Base-by-base conservation (phyloP, 2,329 filamentous ascomycete species). In the Rhinocladiella mackenziei region DNA sequence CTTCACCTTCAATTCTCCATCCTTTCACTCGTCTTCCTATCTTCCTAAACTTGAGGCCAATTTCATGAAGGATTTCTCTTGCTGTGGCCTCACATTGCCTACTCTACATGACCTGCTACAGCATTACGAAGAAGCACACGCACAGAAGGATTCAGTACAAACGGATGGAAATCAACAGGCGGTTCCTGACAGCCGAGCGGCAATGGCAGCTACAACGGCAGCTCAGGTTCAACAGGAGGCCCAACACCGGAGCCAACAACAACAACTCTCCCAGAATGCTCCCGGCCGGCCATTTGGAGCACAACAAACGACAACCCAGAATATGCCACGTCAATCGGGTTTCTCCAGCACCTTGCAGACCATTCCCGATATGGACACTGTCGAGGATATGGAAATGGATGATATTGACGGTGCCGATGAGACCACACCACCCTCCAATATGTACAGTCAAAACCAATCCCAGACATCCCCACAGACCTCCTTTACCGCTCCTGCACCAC, bases 31-130 rank as follows among this genome's bases (percentile, higher is more conserved):
- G 1, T 94, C 89, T 5, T 97, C 92, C 18, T 97, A 97, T 63
- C 78, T 96, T 1, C 91, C 89, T 7, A 96, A 95, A 66, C 81
- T 96, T 62, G 92, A 98, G 67, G 91, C 91, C 50, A 92, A 91
- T 62, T 98, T 96, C 65, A 94, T 97, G 87, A 84, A 84, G 66
- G 89, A 97, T 69, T 97, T 97, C 68, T 84, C 84, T 39, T 98
- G 92, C 71, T 98, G 92, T 68, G 89, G 89, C 59, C 79, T 87
- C 59, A 91, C 84, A 22, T 77, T 96, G 56, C 85, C 89, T 17
- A 94, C 89, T 38, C 78, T 98, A 56, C 92, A 98, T 69, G 92
- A 97, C 62, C 75, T 98, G 34, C 74, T 98, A 34, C 89, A 95
- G 62, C 92, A 98, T 65, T 98, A 96, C 63, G 92, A 98, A 67